phyloP scores from a whole-genome alignment of 192 early-diverging fungal genomes.

The Linnemannia exigua region DNA sequence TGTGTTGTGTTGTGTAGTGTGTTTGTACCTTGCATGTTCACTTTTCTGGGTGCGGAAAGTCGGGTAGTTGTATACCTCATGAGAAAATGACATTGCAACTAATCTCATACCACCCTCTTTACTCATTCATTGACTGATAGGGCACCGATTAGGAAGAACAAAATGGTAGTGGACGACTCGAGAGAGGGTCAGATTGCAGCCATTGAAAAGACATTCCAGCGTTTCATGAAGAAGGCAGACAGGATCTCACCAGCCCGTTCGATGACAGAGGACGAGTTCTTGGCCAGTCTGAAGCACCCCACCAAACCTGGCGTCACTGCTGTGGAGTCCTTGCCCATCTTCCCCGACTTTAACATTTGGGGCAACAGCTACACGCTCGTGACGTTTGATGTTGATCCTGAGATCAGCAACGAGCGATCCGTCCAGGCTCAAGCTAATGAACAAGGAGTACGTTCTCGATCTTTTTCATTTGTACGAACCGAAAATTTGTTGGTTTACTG shows the following conservation, averaged over 20 bases:
- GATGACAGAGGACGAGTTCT: conserved; percentile 32
- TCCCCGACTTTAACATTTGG: conserved; percentile 67
- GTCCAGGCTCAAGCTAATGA: conserved; percentile 10
- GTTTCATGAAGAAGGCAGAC: conserved; percentile 36
- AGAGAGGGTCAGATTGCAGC: conserved; percentile 60
- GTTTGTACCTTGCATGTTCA: too few species aligned
- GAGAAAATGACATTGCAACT: not conserved
- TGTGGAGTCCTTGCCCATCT: conserved; percentile 64
- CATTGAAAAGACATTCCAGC: conserved; percentile 62
- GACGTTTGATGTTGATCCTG: conserved; percentile 66
- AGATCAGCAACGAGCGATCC: conserved; percentile 48
- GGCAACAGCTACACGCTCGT: conserved; percentile 65
- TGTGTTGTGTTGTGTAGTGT: too few species aligned
- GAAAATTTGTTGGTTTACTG: not conserved
- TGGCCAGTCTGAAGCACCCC: conserved; percentile 60
- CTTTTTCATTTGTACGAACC: not conserved
- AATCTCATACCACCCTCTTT: not conserved
- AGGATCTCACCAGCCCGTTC: conserved; percentile 6
- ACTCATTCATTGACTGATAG: conserved; percentile 6
- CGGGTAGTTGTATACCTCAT: too few species aligned
- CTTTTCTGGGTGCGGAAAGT: too few species aligned
- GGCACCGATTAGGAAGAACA: conserved; percentile 28
- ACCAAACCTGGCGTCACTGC: conserved; percentile 62
- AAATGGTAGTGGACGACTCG: conserved; percentile 46
- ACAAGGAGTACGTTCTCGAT: conserved; percentile 38